These are phyloP conservation scores for Aristolochia californica DNA, from an alignment of 164 flowering plant species.

Conservation along the genomic window DNA sequence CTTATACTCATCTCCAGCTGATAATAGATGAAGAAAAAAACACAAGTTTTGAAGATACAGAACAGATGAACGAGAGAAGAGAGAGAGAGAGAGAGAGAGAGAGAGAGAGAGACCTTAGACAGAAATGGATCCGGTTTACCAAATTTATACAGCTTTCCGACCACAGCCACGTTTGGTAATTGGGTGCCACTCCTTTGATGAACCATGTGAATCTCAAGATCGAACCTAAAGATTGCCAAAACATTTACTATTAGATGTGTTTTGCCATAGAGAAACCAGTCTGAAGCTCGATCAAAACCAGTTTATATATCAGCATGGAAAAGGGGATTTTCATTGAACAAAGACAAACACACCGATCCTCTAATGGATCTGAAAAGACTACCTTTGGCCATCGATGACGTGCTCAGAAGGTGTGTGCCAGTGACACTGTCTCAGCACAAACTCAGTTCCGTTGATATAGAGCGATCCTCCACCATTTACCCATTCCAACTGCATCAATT, in stretches of 20 bases:
- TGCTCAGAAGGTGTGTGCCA: constrained; percentile 68
- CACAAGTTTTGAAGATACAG: not conserved
- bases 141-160: constrained; percentile 39
- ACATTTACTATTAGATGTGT: no score
- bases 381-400: constrained; percentile 35
- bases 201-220: constrained; percentile 48
- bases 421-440: constrained; percentile 29
- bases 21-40: not conserved
- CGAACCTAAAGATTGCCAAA: not conserved
- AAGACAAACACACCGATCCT: no score
- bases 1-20: constrained; percentile 20
- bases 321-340: no score
- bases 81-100: no score
- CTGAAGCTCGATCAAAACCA: no score
- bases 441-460: constrained; percentile 24
- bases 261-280: no score
- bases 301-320: no score
- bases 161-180: constrained; percentile 22
- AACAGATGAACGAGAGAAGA: not conserved
- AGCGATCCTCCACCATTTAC: constrained; percentile 26
- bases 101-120: constrained; percentile 16
- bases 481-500: constrained; percentile 30
- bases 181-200: constrained; percentile 23
- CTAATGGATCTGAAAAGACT: no score
- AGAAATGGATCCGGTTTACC: constrained; percentile 45